phyloP scores from a whole-genome alignment of 371 early-diverging fungal species.

The Mucor irregularis region DNA sequence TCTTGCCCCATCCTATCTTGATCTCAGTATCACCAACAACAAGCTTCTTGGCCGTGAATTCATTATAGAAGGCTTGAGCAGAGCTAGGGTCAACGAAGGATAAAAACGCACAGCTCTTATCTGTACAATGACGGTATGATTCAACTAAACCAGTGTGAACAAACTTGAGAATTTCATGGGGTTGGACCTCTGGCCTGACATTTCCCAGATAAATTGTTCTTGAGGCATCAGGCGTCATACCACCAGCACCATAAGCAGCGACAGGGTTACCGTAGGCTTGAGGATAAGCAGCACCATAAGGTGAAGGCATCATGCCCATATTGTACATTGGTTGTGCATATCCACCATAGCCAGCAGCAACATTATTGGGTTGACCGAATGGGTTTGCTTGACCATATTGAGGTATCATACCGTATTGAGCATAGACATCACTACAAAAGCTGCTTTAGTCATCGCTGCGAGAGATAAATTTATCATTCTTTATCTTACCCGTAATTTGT shows the following conservation, averaged over 20 bases:
- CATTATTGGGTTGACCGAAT: constrained; percentile 8
- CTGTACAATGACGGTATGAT: constrained; percentile 61
- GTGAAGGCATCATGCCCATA: constrained; percentile 1
- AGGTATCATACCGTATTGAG: constrained; percentile 26
- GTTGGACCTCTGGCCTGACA: constrained; percentile 54
- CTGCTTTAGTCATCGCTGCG: not conserved
- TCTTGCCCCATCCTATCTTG: constrained; percentile 77
- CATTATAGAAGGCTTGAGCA: constrained; percentile 59
- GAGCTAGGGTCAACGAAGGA: constrained; percentile 70
- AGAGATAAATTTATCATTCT: not conserved
- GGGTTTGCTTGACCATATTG: constrained; percentile 20
- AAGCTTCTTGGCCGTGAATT: constrained; percentile 34
- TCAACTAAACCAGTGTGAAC: constrained; percentile 75
- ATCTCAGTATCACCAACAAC: constrained; percentile 50
- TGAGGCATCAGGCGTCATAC: constrained; percentile 27
- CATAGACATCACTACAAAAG: constrained; percentile 27
- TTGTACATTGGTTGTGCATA: constrained; percentile 24
- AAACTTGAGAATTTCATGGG: constrained; percentile 69
- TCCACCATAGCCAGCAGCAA: constrained; percentile 2
- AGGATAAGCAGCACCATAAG: not conserved
- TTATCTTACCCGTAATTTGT: constrained; percentile 5
- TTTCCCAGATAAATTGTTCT: constrained; percentile 81
- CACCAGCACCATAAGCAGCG: constrained; percentile 6
- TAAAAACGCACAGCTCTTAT: constrained; percentile 78
- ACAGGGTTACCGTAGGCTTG: constrained; percentile 4